Conservation (phyloP, 345 rosid species). For the Microcos paniculata region DNA sequence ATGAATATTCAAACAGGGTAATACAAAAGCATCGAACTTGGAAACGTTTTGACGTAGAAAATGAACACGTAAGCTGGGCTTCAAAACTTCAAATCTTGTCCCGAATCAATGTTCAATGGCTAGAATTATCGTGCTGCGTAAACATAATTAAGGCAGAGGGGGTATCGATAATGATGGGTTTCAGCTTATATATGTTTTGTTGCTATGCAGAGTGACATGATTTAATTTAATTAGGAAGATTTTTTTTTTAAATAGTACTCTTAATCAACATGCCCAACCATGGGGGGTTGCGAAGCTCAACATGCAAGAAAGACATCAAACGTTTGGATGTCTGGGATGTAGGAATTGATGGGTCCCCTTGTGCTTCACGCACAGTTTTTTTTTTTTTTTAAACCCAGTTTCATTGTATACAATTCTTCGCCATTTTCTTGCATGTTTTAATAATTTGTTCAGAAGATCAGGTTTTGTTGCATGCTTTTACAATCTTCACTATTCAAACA, state of each 20-base stretch:
- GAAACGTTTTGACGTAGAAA: not conserved
- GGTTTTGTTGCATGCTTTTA: no score
- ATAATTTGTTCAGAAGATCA: no score
- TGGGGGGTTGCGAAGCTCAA: not conserved
- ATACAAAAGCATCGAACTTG: constrained; percentile 11
- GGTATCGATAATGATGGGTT: not conserved
- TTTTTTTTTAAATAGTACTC: not conserved
- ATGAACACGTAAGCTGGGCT: not conserved
- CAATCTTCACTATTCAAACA: no score
- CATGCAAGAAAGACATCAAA: not conserved
- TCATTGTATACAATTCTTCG: not conserved
- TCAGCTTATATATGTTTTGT: not conserved
- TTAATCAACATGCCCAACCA: not conserved
- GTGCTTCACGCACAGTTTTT: not conserved
- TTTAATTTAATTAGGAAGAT: not conserved
- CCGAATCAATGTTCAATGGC: constrained; percentile 22
- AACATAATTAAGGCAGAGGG: not conserved
- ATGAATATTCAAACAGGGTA: not conserved
- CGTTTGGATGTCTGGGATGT: not conserved
- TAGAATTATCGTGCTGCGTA: constrained; percentile 3
- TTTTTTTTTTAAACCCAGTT: not conserved
- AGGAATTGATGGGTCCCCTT: not conserved
- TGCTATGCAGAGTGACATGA: not conserved
- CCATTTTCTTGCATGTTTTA: not conserved
- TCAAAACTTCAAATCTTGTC: constrained; percentile 10